Base-by-base conservation (phyloP, 495 filamentous ascomycete species). In the Xylaria telfairii region DNA sequence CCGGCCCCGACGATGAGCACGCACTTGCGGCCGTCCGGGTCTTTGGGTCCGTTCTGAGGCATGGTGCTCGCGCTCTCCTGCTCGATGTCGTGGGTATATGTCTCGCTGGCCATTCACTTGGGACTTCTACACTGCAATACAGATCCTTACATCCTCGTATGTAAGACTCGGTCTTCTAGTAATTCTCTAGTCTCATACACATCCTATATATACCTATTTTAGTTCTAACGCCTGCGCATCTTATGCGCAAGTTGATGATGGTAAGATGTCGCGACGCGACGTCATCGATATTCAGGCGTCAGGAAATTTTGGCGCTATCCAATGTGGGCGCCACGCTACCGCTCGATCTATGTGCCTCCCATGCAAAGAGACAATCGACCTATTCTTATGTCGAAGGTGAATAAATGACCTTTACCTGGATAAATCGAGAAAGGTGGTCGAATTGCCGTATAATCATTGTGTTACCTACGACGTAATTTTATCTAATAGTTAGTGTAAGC, bases 1-100 rank as follows among this genome's bases (percentile, higher is more conserved):
- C 89, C 90, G 24, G 87, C 89, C 3, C 90, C 90, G 54, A 92
- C 84, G 32, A 92, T 79, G 19, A 90, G 84, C 32, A 91, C 83
- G 41, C 83, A 81, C 68, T 87, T 90, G 37, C 76, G 76, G 39
- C 66, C 68, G 47, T 73, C 70, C 0, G 63, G n/a, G 19, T 8
- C 30, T 17, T 61, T 68, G 8, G 49, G 19, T 62, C 65, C 59
- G 24, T 78, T 65, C 28, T 62, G 67, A 49, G 71, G 59, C 73
- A 75, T 78, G 26, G 26, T 24, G 39, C 67, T n/a, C 42, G 28
- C 39, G 24, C 13, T 65, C 39, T 69, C 65, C 8, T 37, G 62
- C 54, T 73, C 69, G 49, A 72, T 72, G 61, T 72, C 69, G 41
- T 30, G 30, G 56, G 60, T 32, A 26, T 64, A 63, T 6, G 56